phyloP scores from a whole-genome alignment of 1,284 basidiomycete species.

The Taiwanofungus camphoratus region DNA sequence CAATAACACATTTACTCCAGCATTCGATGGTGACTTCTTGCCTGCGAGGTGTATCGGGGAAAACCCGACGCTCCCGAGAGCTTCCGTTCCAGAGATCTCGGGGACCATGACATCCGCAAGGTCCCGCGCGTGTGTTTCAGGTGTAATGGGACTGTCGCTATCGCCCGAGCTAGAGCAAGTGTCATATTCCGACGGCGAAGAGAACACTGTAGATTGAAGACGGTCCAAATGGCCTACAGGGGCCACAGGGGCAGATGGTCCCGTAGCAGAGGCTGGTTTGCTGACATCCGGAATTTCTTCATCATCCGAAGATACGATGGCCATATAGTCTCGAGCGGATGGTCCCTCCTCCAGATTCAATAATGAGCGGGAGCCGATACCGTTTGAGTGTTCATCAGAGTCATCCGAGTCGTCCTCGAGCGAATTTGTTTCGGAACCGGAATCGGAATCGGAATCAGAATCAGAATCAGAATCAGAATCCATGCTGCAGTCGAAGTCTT shows the following conservation, averaged over 20 bases:
- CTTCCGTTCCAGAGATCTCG: constrained; percentile 4
- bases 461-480: constrained; percentile 7
- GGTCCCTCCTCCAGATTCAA: neutral
- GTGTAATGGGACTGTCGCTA: constrained; percentile 17
- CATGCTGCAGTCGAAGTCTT: constrained; percentile 8
- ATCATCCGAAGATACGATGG: neutral
- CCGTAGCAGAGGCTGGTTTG: too few relatives aligned
- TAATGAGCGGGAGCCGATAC: neutral
- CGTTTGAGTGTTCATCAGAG: neutral
- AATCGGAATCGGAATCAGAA: neutral
- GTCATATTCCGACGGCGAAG: neutral
- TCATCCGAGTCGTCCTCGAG: constrained; percentile 2
- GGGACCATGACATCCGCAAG: constrained; percentile 10
- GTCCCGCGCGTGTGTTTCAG: constrained; percentile 18
- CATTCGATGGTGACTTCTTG: neutral
- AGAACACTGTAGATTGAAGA: too few relatives aligned
- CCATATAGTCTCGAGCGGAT: neutral
- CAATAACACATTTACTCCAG: neutral
- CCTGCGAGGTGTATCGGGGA: neutral
- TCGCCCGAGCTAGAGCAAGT: neutral
- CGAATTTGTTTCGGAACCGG: constrained; percentile 9
- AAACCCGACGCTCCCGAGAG: neutral
- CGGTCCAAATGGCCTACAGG: neutral
- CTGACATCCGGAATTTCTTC: too few relatives aligned
- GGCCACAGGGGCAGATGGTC: too few relatives aligned